A percentile compares a stretch with the other conserved stretches of the same genome.
Evolutionary conservation across 2,329 filamentous ascomycete species (phyloP).

Genomic region (Dactylellina cionopaga): DNA sequence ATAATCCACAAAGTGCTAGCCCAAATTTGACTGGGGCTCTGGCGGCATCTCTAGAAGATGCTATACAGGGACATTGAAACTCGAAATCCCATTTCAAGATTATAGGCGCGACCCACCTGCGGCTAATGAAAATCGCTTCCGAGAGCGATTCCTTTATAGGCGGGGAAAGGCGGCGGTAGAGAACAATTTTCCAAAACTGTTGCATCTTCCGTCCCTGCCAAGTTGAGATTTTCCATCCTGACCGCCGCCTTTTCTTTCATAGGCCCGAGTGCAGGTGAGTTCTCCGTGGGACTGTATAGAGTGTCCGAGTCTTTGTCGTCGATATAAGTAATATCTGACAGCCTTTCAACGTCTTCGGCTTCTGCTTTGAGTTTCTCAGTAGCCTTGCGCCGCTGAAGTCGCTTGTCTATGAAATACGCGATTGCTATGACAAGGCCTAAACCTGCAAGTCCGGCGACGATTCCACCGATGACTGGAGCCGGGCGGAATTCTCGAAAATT

Average conservation of each 20-base stretch:
- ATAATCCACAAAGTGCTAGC: too few relatives aligned
- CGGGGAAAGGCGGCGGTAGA: conserved; percentile 40
- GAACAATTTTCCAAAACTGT: background rate
- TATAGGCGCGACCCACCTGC: too few relatives aligned
- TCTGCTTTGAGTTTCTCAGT: background rate
- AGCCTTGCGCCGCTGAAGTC: background rate
- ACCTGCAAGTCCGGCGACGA: conserved; percentile 4
- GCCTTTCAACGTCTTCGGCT: background rate
- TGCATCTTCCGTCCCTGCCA: background rate
- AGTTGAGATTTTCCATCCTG: background rate
- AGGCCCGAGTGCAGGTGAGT: conserved; percentile 21
- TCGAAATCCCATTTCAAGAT: too few relatives aligned
- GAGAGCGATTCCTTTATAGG: conserved; percentile 13
- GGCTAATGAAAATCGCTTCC: too few relatives aligned
- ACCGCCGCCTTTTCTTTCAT: conserved; percentile 1
- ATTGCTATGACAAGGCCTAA: background rate
- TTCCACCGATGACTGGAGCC: conserved; percentile 24
- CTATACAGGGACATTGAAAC: too few relatives aligned
- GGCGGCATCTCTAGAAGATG: too few relatives aligned
- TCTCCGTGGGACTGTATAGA: conserved; percentile 39
- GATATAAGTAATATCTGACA: conserved; percentile 30
- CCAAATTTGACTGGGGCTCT: too few relatives aligned
- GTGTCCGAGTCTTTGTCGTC: conserved; percentile 36
- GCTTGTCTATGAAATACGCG: conserved; percentile 1
- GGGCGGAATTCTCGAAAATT: conserved; percentile 10